phyloP scores from a whole-genome alignment of 306 rosid genomes.

The Herpetospermum pedunculosum region DNA sequence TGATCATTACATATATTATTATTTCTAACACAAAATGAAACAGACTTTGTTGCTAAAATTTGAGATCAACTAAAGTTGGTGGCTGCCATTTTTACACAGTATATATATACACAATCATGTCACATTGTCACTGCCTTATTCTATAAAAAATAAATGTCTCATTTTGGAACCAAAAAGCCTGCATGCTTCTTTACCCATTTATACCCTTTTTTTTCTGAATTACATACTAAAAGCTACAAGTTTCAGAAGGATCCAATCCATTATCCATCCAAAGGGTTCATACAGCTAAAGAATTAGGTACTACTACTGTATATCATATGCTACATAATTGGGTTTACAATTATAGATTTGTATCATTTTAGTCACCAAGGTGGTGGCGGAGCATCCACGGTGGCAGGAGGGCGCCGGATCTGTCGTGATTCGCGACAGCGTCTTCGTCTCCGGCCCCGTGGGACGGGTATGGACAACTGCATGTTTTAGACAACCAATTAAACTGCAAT shows the following conservation, averaged over 20 bases:
- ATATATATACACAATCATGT: background rate
- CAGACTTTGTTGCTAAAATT: background rate
- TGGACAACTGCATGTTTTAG: background rate
- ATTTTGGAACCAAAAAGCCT: background rate
- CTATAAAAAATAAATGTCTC: background rate
- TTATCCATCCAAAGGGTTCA: conserved; percentile 1
- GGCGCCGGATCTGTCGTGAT: conserved; percentile 2
- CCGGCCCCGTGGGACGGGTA: background rate
- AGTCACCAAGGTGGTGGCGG: conserved; percentile 21
- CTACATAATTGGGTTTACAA: background rate
- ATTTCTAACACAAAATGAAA: no score
- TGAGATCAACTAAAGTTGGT: background rate
- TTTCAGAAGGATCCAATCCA: background rate
- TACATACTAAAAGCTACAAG: background rate
- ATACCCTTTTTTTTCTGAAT: background rate
- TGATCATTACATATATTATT: no score
- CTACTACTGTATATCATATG: background rate
- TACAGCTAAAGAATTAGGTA: background rate
- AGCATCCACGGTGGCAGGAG: conserved; percentile 62
- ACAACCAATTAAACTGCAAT: background rate
- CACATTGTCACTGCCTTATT: background rate
- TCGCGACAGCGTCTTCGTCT: conserved; percentile 1
- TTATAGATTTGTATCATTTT: conserved; percentile 2
- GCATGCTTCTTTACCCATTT: background rate
- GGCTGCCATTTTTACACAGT: background rate